phyloP scores from a whole-genome alignment of 306 rosid species.

The Lathyrus tuberosus region DNA sequence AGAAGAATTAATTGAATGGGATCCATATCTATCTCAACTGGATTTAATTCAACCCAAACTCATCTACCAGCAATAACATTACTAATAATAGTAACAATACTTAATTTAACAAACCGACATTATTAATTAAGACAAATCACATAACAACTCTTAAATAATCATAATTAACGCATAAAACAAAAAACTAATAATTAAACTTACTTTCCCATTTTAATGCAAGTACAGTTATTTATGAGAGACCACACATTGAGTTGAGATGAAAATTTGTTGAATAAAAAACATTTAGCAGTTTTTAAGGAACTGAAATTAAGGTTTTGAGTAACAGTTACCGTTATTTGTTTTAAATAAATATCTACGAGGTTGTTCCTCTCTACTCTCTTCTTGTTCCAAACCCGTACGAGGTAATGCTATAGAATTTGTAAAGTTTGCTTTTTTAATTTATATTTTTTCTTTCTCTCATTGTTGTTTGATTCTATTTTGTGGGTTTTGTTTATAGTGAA shows the following conservation, averaged over 20 bases:
- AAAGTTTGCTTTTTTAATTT: constrained; percentile 33
- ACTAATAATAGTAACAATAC: neutral
- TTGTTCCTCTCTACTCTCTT: constrained; percentile 44
- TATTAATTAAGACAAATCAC: neutral
- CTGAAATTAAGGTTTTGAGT: constrained; percentile 30
- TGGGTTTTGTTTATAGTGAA: constrained; percentile 31
- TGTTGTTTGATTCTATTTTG: neutral
- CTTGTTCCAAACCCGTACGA: constrained; percentile 30
- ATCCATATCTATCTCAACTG: neutral
- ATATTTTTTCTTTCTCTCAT: constrained; percentile 3
- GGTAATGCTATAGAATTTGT: constrained; percentile 1
- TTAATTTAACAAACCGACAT: neutral
- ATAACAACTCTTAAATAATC: neutral
- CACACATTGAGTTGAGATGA: constrained; percentile 35
- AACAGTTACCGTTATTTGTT: constrained; percentile 40
- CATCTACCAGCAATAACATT: neutral
- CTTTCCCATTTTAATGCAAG: neutral
- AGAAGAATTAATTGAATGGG: neutral
- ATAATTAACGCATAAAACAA: neutral
- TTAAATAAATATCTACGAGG: constrained; percentile 18
- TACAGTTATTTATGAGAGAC: neutral
- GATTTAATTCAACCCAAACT: neutral
- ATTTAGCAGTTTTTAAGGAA: constrained; percentile 24
- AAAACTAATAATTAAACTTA: neutral
- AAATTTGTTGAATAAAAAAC: constrained; percentile 26